Percentiles rank a stretch among this genome's conserved stretches.
Conservation (phyloP, 805 yeast genomes). For the Suhomyces emberorum region DNA sequence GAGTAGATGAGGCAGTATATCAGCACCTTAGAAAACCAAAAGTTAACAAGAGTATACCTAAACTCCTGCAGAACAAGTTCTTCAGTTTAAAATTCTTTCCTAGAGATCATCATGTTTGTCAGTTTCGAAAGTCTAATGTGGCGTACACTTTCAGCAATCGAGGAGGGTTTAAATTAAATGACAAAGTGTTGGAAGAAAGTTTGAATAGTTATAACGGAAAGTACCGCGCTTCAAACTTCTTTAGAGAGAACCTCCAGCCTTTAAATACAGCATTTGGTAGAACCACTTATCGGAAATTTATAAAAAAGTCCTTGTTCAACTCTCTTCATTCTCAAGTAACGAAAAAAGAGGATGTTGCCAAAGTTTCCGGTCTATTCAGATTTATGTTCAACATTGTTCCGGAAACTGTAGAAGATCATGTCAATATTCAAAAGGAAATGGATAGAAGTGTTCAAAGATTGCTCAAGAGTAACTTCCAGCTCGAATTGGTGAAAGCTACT, state of each 20-base stretch:
- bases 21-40: conserved; percentile 2
- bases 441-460: conserved; percentile 11
- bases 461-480: not conserved
- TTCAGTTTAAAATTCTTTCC: conserved; percentile 31
- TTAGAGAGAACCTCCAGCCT: conserved; percentile 25
- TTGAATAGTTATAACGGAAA: conserved; percentile 27
- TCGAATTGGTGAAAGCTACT: conserved; percentile 1
- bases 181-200: conserved; percentile 17
- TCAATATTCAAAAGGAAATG: conserved; percentile 8
- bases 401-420: conserved; percentile 14
- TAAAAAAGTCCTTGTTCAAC: conserved; percentile 9
- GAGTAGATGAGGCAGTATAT: conserved; percentile 26
- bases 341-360: conserved; percentile 3
- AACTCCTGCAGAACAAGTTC: conserved; percentile 16
- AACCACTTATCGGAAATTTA: conserved; percentile 20
- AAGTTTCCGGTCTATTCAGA: conserved; percentile 24
- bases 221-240: conserved; percentile 18
- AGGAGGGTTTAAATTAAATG: conserved; percentile 28
- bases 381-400: conserved; percentile 21
- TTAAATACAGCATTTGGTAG: conserved; percentile 33
- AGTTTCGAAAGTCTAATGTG: conserved; percentile 35
- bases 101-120: conserved; percentile 21
- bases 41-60: conserved; percentile 12
- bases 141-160: conserved; percentile 33
- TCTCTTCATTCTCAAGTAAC: conserved; percentile 6